Base-by-base conservation (phyloP, 2,329 filamentous ascomycete genomes). In the Fusarium acutatum region DNA sequence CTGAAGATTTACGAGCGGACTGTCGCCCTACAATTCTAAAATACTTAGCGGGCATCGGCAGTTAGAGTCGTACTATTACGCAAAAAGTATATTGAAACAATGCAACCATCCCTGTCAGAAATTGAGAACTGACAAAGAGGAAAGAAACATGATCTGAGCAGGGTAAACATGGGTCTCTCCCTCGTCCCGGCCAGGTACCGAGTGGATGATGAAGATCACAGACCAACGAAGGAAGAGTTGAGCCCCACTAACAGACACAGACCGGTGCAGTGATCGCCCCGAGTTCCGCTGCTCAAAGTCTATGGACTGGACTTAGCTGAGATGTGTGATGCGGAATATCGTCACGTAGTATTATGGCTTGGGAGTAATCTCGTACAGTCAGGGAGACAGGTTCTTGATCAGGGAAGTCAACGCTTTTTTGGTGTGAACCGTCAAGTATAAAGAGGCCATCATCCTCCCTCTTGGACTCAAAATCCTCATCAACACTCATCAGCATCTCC, bases 401-500 rank as follows among this genome's bases (percentile, higher is more conserved):
- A 26, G 12, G 52, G 20, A 40, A 24, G 1, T 32, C 9, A 6
- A 26, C 3, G 0, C n/a, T 28, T 54, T 28, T 54, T 4, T 56
- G 46, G 24, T 46, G 43, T 52, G 20, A 41, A 1, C 4, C n/a
- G 10, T 41, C 41, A 28, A 43, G 54, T 72, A 72, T 73, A 73
- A 72, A 73, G 32, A 50, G 34, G n/a, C 12, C 47, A 17, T 6
- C 13, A 11, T 54, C 44, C 28, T 67, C 47, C 47, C 30, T 46
- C 41, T 15, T n/a, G 49, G 58, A 40, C 15, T 60, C 47, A 14
- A 61, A 32, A 49, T 49, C 32, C 54, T 73, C 56, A 59, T 46
- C 69, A 72, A 14, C 59, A 72, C 38, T 53, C 44, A 64, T n/a
- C 60, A 65, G 2, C 60, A 54, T 44, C 34, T 52, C 41, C 43